These are phyloP conservation scores for Trichoderma erinaceum DNA, from an alignment of 495 filamentous ascomycete genomes.

Conservation along the genomic window DNA sequence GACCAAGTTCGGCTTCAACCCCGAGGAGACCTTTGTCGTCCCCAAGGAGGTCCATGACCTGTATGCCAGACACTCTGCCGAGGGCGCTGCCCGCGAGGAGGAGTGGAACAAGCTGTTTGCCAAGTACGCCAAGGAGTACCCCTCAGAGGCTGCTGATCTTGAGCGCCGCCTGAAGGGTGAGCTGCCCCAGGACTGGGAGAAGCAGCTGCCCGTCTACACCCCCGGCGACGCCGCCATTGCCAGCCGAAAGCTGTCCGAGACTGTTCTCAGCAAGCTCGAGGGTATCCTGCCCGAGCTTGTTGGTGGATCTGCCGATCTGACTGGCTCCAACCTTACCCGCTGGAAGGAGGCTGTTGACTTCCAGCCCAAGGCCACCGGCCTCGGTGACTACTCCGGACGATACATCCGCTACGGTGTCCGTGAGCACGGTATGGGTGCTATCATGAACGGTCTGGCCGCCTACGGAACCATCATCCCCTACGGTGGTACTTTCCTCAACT, in stretches of 20 bases:
- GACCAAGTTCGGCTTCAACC: slow-evolving; percentile 90
- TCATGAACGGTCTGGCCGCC: slow-evolving; percentile 95
- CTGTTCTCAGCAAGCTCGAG: slow-evolving; percentile 84
- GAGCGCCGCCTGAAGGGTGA: slow-evolving; percentile 71
- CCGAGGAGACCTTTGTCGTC: slow-evolving; percentile 86
- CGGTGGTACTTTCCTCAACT: slow-evolving; percentile 97
- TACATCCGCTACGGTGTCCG: slow-evolving; percentile 97
- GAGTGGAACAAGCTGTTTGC: slow-evolving; percentile 93
- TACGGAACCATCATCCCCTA: slow-evolving; percentile 95
- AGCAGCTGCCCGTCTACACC: slow-evolving; percentile 86
- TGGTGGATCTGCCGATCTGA: slow-evolving; percentile 95
- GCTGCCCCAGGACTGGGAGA: slow-evolving; percentile 97
- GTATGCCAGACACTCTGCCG: slow-evolving; percentile 72
- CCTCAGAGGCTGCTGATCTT: slow-evolving; percentile 71
- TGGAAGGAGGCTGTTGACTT: slow-evolving; percentile 98
- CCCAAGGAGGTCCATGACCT: slow-evolving; percentile 90
- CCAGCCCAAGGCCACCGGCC: slow-evolving; percentile 77
- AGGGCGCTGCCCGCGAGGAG: slow-evolving; percentile 84
- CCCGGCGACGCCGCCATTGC: slow-evolving; percentile 77
- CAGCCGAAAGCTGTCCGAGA: slow-evolving; percentile 92
- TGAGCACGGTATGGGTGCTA: slow-evolving; percentile 95
- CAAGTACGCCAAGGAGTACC: slow-evolving; percentile 74
- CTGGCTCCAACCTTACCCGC: slow-evolving; percentile 95
- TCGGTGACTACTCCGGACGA: slow-evolving; percentile 84
- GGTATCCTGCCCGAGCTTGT: slow-evolving; percentile 79